Conservation (phyloP, 2,329 filamentous ascomycete species). For the Penicillium sp. region DNA sequence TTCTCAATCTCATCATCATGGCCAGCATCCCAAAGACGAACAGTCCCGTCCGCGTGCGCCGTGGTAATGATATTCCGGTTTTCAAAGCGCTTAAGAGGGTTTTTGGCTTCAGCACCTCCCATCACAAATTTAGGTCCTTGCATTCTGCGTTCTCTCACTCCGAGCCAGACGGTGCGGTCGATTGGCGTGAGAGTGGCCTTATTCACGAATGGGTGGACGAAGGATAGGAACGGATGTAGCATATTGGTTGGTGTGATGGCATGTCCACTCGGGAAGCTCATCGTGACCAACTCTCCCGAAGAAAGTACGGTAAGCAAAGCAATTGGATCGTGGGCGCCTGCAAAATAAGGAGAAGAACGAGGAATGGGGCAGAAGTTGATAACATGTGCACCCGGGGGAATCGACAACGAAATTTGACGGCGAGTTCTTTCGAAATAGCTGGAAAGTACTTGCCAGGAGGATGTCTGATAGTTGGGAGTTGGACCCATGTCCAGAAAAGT, state of each 20-base stretch:
- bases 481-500: conserved; percentile 88
- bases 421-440: conserved; percentile 80
- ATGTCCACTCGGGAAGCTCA: conserved; percentile 91
- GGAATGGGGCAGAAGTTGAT: conserved; percentile 83
- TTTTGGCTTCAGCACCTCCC: conserved; percentile 75
- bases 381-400: conserved; percentile 76
- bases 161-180: conserved; percentile 81
- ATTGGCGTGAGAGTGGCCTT: conserved; percentile 73
- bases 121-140: conserved; percentile 77
- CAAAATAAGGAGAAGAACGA: conserved; percentile 80
- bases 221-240: conserved; percentile 81
- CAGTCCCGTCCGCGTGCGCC: conserved; percentile 85
- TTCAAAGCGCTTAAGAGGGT: conserved; percentile 76
- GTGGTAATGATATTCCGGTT: conserved; percentile 82
- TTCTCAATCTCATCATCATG: conserved; percentile 95
- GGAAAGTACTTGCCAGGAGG: conserved; percentile 81
- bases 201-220: conserved; percentile 87
- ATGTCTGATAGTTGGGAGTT: conserved; percentile 89
- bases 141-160: conserved; percentile 81
- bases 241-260: conserved; percentile 92
- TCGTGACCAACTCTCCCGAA: conserved; percentile 84
- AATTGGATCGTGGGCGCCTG: conserved; percentile 86
- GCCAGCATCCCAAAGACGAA: conserved; percentile 92
- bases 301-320: conserved; percentile 78
- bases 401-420: conserved; percentile 70